phyloP scores from a whole-genome alignment of 2,329 filamentous ascomycete genomes.

The Emergomyces orientalis region DNA sequence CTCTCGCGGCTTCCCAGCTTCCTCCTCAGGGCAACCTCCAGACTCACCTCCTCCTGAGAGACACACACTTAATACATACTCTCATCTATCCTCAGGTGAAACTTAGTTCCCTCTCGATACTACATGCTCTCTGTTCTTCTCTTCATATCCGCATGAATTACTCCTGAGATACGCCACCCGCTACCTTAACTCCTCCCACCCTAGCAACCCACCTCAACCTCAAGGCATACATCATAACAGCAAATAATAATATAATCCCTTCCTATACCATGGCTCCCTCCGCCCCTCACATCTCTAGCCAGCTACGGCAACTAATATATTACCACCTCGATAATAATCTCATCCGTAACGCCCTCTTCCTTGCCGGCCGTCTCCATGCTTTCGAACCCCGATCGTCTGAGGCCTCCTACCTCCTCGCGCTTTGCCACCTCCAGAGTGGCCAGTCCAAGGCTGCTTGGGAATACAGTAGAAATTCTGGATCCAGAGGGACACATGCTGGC shows the following conservation, averaged over 20 bases:
- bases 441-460: conserved; percentile 82
- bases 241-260: conserved; percentile 3
- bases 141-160: conserved; percentile 1
- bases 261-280: conserved; percentile 44
- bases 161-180: not conserved
- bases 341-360: conserved; percentile 83
- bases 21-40: too few relatives aligned
- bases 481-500: conserved; percentile 66
- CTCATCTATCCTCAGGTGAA: not conserved
- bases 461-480: conserved; percentile 60
- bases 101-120: not conserved
- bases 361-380: conserved; percentile 74
- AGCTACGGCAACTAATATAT: conserved; percentile 57
- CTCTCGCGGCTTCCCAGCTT: not conserved
- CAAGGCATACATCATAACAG: not conserved
- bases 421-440: conserved; percentile 74
- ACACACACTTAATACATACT: not conserved
- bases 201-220: not conserved
- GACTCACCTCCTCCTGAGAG: too few relatives aligned
- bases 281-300: conserved; percentile 47
- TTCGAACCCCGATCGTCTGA: conserved; percentile 76
- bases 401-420: conserved; percentile 69
- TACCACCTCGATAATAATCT: conserved; percentile 83
- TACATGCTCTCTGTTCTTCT: not conserved
- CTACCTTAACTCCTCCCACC: not conserved